These are phyloP conservation scores for Euphorbia lathyris DNA, from an alignment of 345 rosid genomes.

Conservation along the genomic window DNA sequence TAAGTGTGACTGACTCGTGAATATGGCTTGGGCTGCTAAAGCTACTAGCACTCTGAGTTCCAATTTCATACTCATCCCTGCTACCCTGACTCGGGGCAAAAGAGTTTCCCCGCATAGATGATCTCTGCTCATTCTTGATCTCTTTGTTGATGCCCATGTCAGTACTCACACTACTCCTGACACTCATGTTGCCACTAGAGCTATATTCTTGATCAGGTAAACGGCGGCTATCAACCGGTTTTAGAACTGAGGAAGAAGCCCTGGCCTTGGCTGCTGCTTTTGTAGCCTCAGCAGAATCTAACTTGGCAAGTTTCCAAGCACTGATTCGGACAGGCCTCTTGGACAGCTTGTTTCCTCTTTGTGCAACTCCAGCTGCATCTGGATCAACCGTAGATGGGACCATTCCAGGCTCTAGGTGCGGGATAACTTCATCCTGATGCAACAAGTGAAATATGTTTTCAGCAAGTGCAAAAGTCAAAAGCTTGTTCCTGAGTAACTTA, in stretches of 20 bases:
- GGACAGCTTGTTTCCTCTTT: slow-evolving; percentile 59
- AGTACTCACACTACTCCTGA: slow-evolving; percentile 80
- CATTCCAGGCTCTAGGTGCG: slow-evolving; percentile 96
- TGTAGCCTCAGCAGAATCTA: slow-evolving; percentile 75
- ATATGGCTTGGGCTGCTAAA: slow-evolving; percentile 85
- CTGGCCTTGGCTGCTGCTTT: slow-evolving; percentile 96
- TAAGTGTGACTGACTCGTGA: slow-evolving; percentile 73
- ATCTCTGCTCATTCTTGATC: slow-evolving; percentile 47
- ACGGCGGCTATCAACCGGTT: slow-evolving; percentile 63
- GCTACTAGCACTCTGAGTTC: slow-evolving; percentile 83
- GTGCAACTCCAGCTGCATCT: slow-evolving; percentile 69
- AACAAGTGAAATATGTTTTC: slow-evolving; percentile 1
- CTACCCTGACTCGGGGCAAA: slow-evolving; percentile 87
- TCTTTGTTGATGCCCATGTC: slow-evolving; percentile 64
- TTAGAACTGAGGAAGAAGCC: slow-evolving; percentile 88
- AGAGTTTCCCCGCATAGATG: slow-evolving; percentile 54
- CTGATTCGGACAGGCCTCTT: slow-evolving; percentile 73
- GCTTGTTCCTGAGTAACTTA: background rate
- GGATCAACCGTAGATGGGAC: slow-evolving; percentile 95
- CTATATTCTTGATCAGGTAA: slow-evolving; percentile 63
- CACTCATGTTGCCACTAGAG: slow-evolving; percentile 76
- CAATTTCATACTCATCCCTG: slow-evolving; percentile 79
- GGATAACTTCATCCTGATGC: slow-evolving; percentile 86
- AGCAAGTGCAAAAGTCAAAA: background rate
- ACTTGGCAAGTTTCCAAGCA: slow-evolving; percentile 92